These are phyloP conservation scores for Teunomyces kruisii DNA, from an alignment of 805 yeast species.

Conservation along the genomic window DNA sequence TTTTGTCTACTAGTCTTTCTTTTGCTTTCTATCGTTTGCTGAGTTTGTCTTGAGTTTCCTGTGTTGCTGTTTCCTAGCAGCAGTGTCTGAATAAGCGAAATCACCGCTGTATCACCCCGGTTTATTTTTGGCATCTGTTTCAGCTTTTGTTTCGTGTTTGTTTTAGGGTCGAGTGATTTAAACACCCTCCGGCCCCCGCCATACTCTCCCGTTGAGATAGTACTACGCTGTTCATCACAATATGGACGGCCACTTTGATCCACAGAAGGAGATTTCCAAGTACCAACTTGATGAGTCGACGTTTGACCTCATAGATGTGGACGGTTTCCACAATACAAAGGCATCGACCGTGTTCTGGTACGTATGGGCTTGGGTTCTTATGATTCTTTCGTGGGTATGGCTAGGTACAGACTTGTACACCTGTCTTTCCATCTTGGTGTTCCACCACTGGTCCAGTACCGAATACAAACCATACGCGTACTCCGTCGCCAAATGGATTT, in stretches of 20 bases:
- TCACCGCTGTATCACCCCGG: neutral
- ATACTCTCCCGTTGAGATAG: neutral
- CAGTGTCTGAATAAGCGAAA: neutral
- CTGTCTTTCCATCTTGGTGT: conserved; percentile 68
- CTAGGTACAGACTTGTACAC: conserved; percentile 76
- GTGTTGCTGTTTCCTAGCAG: too few relatives aligned
- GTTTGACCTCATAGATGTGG: conserved; percentile 49
- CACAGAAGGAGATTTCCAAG: conserved; percentile 26
- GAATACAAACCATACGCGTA: conserved; percentile 46
- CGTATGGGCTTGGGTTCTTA: conserved; percentile 41
- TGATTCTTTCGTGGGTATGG: conserved; percentile 53
- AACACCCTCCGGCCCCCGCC: too few relatives aligned
- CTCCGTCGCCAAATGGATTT: conserved; percentile 66
- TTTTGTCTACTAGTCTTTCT: too few relatives aligned
- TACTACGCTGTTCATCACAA: neutral
- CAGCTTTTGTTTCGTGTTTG: neutral
- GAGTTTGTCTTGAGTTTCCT: too few relatives aligned
- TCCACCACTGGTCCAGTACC: conserved; percentile 64
- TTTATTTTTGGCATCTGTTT: neutral
- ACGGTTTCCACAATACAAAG: conserved; percentile 45
- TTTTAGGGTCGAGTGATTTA: neutral
- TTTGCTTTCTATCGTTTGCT: too few relatives aligned
- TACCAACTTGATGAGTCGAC: conserved; percentile 39
- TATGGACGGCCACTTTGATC: conserved; percentile 17
- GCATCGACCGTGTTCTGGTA: conserved; percentile 47